These are phyloP conservation scores for Plasmodium knowlesi DNA, from an alignment of 169 alveolate genomes.

Conservation along the genomic window DNA sequence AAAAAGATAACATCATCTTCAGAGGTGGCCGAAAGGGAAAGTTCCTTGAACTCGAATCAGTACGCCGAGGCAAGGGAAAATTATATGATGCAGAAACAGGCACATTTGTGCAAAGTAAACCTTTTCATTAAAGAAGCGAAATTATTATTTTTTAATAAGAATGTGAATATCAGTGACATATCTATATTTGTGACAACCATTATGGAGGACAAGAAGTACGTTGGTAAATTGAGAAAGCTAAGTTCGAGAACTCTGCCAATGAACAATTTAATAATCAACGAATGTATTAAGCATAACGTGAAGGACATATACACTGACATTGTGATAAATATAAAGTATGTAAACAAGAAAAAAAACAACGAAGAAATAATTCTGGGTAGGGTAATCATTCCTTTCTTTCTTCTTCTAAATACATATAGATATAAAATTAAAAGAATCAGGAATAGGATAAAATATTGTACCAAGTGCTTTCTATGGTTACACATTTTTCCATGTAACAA, in stretches of 20 bases:
- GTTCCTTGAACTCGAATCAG: conserved; percentile 22
- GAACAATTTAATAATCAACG: conserved; percentile 62
- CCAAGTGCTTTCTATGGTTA: conserved; percentile 67
- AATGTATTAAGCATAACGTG: conserved; percentile 47
- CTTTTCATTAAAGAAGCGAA: conserved; percentile 61
- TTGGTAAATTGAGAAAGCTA: conserved; percentile 49
- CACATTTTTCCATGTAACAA: conserved; percentile 74
- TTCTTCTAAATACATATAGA: conserved; percentile 50
- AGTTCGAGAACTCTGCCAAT: conserved; percentile 59
- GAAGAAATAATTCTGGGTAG: conserved; percentile 69
- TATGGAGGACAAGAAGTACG: conserved; percentile 58
- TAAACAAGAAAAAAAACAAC: conserved; percentile 24
- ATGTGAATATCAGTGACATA: conserved; percentile 27
- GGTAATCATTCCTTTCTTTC: conserved; percentile 55
- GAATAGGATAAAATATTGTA: conserved; percentile 52
- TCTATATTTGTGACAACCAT: conserved; percentile 52
- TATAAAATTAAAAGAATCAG: conserved; percentile 50
- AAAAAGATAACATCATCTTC: background rate
- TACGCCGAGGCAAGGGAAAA: background rate
- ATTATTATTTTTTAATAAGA: conserved; percentile 49
- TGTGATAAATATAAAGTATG: conserved; percentile 56
- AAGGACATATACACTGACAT: conserved; percentile 49
- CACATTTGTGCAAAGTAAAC: conserved; percentile 36
- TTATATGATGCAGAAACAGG: conserved; percentile 2
- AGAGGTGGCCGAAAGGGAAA: background rate